Base-by-base conservation (phyloP, 108 stramenopile genomes). In the Epithemia pelagica region DNA sequence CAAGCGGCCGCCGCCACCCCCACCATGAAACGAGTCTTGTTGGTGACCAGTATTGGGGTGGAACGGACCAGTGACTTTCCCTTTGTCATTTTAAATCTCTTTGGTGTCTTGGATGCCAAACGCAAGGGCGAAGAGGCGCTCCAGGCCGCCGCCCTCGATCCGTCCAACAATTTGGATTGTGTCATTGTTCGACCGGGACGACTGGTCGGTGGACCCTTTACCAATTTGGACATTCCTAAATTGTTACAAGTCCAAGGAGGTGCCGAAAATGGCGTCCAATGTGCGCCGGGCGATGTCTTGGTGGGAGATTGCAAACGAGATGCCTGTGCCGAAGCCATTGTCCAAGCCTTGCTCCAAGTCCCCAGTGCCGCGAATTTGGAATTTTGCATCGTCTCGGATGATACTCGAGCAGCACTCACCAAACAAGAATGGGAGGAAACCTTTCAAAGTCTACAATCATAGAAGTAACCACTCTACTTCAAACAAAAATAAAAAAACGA, bases 61-160 rank as follows among this genome's bases (percentile, higher is more conserved):
- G 54, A 74, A 51, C 69, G 88, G 25, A 60, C 72, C 23, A 76
- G 75, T 37, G 28, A 65, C n/a, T 75, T 89, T 78, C 91, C 91
- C 25, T 92, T 86, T 73, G 61, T 71, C 0, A 81, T 92, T 55
- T 61, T 92, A 29, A 92, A 92, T 74, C 75, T 82, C 0, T 88
- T 76, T 65, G 88, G 91, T 21, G 91, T 92, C 5, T 69, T 89
- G 52, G 81, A 84, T 67, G 84, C 88, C 57, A 87, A 89, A 68
- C 70, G 72, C 8, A 64, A 62, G 24, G 88, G 80, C 55, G 91
- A 89, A 70, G 74, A 67, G 19, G 74, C 86, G 0, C 32, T 92
- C 27, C 57, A 67, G 53, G 51, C 52, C 21, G 57, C 69, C 10
- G 81, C 81, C 20, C 28, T 28, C 20, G 54, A 57, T 52, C 15